These are phyloP conservation scores for Mycosarcoma maydis DNA, from an alignment of 1,284 basidiomycete species.

Conservation along the genomic window DNA sequence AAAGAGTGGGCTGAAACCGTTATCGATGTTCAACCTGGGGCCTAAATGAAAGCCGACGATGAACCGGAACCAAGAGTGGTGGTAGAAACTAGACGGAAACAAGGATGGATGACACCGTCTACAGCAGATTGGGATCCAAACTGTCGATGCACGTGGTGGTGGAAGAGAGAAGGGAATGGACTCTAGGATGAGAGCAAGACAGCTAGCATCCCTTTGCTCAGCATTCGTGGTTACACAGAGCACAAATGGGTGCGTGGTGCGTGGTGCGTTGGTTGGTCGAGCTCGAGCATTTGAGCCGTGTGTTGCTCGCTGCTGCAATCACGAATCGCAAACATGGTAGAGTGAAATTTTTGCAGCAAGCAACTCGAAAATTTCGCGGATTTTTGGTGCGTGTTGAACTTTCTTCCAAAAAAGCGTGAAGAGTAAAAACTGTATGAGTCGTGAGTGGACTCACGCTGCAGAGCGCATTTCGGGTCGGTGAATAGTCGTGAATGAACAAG, in stretches of 20 bases:
- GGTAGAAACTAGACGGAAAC: conserved; percentile 8
- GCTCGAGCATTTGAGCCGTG: background rate
- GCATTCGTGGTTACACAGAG: no score
- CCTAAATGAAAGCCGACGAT: conserved; percentile 1
- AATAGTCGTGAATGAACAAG: no score
- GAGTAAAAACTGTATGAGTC: conserved; percentile 1
- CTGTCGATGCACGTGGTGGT: conserved; percentile 22
- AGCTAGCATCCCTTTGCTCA: no score
- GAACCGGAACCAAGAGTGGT: conserved; percentile 30
- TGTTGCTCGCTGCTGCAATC: conserved; percentile 1
- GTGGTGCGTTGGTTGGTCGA: no score
- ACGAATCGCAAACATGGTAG: no score
- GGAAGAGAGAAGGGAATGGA: conserved; percentile 6
- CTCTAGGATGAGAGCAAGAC: no score
- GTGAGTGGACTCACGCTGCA: background rate
- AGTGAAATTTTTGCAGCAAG: background rate
- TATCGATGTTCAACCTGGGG: conserved; percentile 13
- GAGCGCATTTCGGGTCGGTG: no score
- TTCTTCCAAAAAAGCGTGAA: conserved; percentile 11
- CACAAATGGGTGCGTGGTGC: background rate
- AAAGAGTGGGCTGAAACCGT: background rate
- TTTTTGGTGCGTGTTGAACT: conserved; percentile 13
- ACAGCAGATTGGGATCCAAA: conserved; percentile 1
- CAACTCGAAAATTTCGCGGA: conserved; percentile 2
- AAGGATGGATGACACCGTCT: conserved; percentile 1